phyloP scores from a whole-genome alignment of 2,329 filamentous ascomycete genomes.

The Endocalyx cinctus region DNA sequence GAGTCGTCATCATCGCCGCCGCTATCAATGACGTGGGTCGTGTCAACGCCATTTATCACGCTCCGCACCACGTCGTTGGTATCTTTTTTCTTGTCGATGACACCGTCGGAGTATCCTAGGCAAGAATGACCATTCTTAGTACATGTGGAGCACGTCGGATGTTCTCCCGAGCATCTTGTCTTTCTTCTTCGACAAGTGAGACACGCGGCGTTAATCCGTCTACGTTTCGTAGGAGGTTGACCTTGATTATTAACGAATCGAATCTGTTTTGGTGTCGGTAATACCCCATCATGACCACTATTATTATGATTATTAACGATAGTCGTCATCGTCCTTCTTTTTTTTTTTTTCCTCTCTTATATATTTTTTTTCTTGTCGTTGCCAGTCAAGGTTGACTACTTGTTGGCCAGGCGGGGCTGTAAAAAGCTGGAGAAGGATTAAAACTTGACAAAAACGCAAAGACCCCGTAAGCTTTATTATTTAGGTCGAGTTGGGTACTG shows the following conservation, averaged over 20 bases:
- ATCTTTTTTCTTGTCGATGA: slow-evolving; percentile 44
- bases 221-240: slow-evolving; percentile 72
- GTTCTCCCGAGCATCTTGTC: slow-evolving; percentile 70
- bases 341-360: too few relatives aligned
- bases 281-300: slow-evolving; percentile 27
- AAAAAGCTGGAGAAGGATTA: too few relatives aligned
- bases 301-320: slow-evolving; percentile 35
- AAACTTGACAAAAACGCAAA: too few relatives aligned
- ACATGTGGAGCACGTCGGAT: slow-evolving; percentile 68
- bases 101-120: slow-evolving; percentile 58
- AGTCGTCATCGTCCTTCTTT: slow-evolving; percentile 43
- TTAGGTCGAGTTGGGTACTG: too few relatives aligned
- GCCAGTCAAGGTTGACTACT: too few relatives aligned
- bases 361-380: too few relatives aligned
- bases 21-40: slow-evolving; percentile 16
- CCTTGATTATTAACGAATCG: slow-evolving; percentile 81
- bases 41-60: slow-evolving; percentile 8
- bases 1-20: slow-evolving; percentile 30
- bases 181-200: slow-evolving; percentile 72
- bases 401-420: too few relatives aligned
- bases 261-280: slow-evolving; percentile 54
- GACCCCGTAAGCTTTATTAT: too few relatives aligned
- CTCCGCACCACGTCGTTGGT: slow-evolving; percentile 17
- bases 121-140: slow-evolving; percentile 66
- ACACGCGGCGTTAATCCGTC: slow-evolving; percentile 76